A percentile compares a stretch with the other conserved stretches of the same genome.
These are phyloP conservation scores for Daphne laureola DNA, from an alignment of 441 rosid species.

Conservation along the genomic window DNA sequence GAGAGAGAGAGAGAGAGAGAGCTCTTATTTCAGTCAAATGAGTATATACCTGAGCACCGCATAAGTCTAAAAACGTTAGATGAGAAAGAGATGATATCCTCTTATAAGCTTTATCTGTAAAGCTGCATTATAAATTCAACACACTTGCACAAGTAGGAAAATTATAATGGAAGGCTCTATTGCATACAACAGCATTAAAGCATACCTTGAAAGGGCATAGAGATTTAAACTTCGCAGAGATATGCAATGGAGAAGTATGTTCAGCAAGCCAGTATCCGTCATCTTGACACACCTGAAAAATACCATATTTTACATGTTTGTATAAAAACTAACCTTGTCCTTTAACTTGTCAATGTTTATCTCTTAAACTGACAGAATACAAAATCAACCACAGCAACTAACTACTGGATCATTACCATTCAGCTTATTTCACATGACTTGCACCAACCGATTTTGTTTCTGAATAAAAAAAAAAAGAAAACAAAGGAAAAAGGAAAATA, in stretches of 20 bases:
- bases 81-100: conserved; percentile 52
- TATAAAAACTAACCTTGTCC: background rate
- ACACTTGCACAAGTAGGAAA: conserved; percentile 14
- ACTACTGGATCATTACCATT: too few relatives aligned
- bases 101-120: conserved; percentile 73
- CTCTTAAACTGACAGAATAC: too few relatives aligned
- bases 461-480: background rate
- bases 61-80: conserved; percentile 70
- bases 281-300: conserved; percentile 69
- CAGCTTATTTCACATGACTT: too few relatives aligned
- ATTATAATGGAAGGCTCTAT: conserved; percentile 5
- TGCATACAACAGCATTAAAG: conserved; percentile 2
- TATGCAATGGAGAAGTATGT: conserved; percentile 53
- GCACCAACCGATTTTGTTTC: too few relatives aligned
- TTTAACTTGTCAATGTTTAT: background rate
- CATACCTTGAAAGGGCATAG: conserved; percentile 82
- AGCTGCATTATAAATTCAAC: conserved; percentile 34
- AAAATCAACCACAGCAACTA: too few relatives aligned
- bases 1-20: background rate
- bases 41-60: conserved; percentile 87
- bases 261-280: conserved; percentile 70
- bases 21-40: conserved; percentile 13
- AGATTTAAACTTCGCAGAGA: conserved; percentile 63
- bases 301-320: conserved; percentile 9
- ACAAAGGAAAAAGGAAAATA: background rate